Percentiles rank a stretch among this genome's conserved stretches.
Evolutionary conservation across 495 filamentous ascomycete genomes (phyloP).

Genomic region (Aspergillus bridgeri): DNA sequence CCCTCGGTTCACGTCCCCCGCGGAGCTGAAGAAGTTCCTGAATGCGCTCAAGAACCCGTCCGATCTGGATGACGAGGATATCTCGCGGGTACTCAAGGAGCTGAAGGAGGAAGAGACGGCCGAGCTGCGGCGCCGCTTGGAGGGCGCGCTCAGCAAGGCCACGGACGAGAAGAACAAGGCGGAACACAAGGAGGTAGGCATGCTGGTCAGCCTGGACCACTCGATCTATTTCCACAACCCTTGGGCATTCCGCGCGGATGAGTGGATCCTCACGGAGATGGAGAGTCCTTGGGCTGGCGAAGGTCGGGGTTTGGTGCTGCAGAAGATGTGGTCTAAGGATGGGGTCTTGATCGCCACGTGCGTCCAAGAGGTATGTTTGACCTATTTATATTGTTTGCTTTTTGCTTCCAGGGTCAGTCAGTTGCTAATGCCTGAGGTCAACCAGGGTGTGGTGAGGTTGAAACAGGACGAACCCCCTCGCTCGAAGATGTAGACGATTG

Average conservation of each 20-base stretch:
- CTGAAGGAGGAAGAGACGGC: slow-evolving; percentile 42
- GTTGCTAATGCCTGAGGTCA: slow-evolving; percentile 8
- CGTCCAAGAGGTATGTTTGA: slow-evolving; percentile 42
- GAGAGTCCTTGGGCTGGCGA: slow-evolving; percentile 92
- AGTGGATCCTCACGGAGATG: slow-evolving; percentile 94
- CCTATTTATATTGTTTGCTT: slow-evolving; percentile 5
- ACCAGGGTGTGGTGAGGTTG: slow-evolving; percentile 44
- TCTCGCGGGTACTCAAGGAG: slow-evolving; percentile 38
- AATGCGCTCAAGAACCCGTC: slow-evolving; percentile 46
- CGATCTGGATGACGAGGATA: slow-evolving; percentile 43
- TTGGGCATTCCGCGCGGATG: slow-evolving; percentile 72
- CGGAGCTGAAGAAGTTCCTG: slow-evolving; percentile 34
- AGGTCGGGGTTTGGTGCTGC: slow-evolving; percentile 79
- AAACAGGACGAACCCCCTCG: slow-evolving; percentile 41
- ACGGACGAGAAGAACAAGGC: slow-evolving; percentile 16
- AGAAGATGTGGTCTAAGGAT: slow-evolving; percentile 82
- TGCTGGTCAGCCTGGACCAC: slow-evolving; percentile 96
- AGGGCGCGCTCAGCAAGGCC: slow-evolving; percentile 32
- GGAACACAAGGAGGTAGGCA: slow-evolving; percentile 59
- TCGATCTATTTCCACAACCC: slow-evolving; percentile 94
- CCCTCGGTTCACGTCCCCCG: slow-evolving; percentile 54
- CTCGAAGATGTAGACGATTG: slow-evolving; percentile 35
- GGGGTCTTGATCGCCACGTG: slow-evolving; percentile 72
- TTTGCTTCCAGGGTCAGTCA: neutral
- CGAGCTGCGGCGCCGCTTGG: slow-evolving; percentile 36